Percentiles rank a stretch among this genome's conserved stretches.
These are phyloP conservation scores for Ceratocystis eucalypticola DNA, from an alignment of 2,329 filamentous ascomycete species.

Conservation along the genomic window DNA sequence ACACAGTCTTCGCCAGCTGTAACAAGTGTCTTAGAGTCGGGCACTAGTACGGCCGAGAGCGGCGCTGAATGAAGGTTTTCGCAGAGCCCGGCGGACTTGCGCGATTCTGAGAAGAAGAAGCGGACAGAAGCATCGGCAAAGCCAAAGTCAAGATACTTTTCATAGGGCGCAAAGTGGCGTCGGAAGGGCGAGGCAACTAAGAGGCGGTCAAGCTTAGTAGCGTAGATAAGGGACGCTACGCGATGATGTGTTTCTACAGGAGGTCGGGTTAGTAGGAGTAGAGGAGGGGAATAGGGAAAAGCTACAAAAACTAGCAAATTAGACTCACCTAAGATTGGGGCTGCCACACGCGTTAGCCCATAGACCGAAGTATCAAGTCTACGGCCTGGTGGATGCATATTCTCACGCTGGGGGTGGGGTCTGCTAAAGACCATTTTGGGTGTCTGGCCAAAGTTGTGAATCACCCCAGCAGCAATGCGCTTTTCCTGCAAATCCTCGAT, in stretches of 20 bases:
- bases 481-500: slow-evolving; percentile 82
- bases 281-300: background rate
- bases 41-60: slow-evolving; percentile 69
- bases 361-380: slow-evolving; percentile 62
- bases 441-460: slow-evolving; percentile 97
- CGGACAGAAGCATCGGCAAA: slow-evolving; percentile 86
- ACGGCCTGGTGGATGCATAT: slow-evolving; percentile 47
- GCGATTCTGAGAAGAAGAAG: slow-evolving; percentile 74
- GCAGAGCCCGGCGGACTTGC: slow-evolving; percentile 73
- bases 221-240: slow-evolving; percentile 66
- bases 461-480: slow-evolving; percentile 81
- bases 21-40: slow-evolving; percentile 78
- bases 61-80: slow-evolving; percentile 91
- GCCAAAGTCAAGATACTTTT: slow-evolving; percentile 92
- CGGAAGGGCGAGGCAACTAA: slow-evolving; percentile 74
- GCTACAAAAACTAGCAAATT: background rate
- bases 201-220: slow-evolving; percentile 65
- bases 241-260: slow-evolving; percentile 58
- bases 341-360: slow-evolving; percentile 61
- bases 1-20: slow-evolving; percentile 90
- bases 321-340: slow-evolving; percentile 40
- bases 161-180: slow-evolving; percentile 79
- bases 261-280: background rate
- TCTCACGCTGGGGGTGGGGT: slow-evolving; percentile 64
- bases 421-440: slow-evolving; percentile 86